These are phyloP conservation scores for Parachaetomium inaequale DNA, from an alignment of 495 filamentous ascomycete genomes.

Conservation along the genomic window DNA sequence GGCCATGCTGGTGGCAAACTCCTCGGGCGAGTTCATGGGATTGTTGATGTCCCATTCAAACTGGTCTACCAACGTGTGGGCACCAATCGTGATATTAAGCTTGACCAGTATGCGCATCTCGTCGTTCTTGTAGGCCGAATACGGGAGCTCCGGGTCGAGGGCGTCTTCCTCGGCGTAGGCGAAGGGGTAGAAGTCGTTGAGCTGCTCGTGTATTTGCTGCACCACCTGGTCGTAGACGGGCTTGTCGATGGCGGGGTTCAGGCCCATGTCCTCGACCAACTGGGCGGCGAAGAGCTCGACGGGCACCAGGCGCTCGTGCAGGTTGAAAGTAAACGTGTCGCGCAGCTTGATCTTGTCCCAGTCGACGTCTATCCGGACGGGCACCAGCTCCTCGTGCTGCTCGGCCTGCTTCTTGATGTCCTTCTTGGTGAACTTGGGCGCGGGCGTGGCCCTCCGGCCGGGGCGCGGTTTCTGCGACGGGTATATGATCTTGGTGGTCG, in stretches of 20 bases:
- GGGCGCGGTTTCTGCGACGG: slow-evolving; percentile 66
- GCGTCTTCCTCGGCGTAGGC: slow-evolving; percentile 85
- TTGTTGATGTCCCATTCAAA: slow-evolving; percentile 99
- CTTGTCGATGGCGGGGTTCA: slow-evolving; percentile 61
- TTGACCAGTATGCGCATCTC: slow-evolving; percentile 96
- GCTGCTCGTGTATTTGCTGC: slow-evolving; percentile 80
- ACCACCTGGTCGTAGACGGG: slow-evolving; percentile 73
- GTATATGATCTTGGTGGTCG: slow-evolving; percentile 61
- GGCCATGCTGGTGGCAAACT: slow-evolving; percentile 86
- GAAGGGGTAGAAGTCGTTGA: slow-evolving; percentile 89
- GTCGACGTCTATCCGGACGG: slow-evolving; percentile 88
- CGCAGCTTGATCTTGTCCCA: slow-evolving; percentile 93
- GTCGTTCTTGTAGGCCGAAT: slow-evolving; percentile 93
- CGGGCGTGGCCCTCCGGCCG: slow-evolving; percentile 67
- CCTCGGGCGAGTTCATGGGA: slow-evolving; percentile 84
- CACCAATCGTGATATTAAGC: slow-evolving; percentile 95
- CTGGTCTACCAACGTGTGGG: slow-evolving; percentile 90
- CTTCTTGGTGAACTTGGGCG: slow-evolving; percentile 67
- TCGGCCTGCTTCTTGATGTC: slow-evolving; percentile 81
- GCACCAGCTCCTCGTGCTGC: slow-evolving; percentile 84
- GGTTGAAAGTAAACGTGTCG: slow-evolving; percentile 98
- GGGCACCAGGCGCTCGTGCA: slow-evolving; percentile 79
- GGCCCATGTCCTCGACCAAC: slow-evolving; percentile 84
- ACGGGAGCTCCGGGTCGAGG: slow-evolving; percentile 84
- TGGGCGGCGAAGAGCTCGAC: slow-evolving; percentile 80